A percentile compares a stretch with the other conserved stretches of the same genome.
These are phyloP conservation scores for Penicillium sp. DNA, from an alignment of 2,329 filamentous ascomycete species.

Conservation along the genomic window DNA sequence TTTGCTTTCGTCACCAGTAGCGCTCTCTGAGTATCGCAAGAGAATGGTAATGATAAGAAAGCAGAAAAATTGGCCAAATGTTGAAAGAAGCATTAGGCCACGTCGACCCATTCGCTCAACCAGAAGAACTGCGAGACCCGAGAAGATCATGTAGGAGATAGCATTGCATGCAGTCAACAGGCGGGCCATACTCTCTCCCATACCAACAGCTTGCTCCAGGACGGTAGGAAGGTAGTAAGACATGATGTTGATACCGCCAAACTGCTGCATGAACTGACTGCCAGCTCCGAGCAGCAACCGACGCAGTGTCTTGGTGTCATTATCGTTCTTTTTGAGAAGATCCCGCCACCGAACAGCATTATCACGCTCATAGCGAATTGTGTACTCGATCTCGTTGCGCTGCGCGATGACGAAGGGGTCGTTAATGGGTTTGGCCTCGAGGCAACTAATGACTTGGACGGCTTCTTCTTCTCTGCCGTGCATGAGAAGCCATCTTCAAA, in stretches of 20 bases:
- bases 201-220: slow-evolving; percentile 45
- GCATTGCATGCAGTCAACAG: slow-evolving; percentile 50
- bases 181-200: slow-evolving; percentile 38
- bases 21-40: slow-evolving; percentile 20
- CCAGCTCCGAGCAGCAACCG: slow-evolving; percentile 15
- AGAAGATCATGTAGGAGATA: slow-evolving; percentile 49
- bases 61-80: slow-evolving; percentile 52
- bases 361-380: slow-evolving; percentile 51
- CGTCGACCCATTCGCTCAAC: slow-evolving; percentile 52
- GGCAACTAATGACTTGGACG: slow-evolving; percentile 50
- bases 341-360: slow-evolving; percentile 54
- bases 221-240: slow-evolving; percentile 34
- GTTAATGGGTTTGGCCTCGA: slow-evolving; percentile 47
- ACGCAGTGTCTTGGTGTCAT: slow-evolving; percentile 21
- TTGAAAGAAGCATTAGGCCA: slow-evolving; percentile 51
- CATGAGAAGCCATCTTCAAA: slow-evolving; percentile 43
- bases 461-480: slow-evolving; percentile 49
- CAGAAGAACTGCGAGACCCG: slow-evolving; percentile 44
- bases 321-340: slow-evolving; percentile 36
- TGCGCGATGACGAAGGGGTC: slow-evolving; percentile 50
- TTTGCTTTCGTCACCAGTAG: neutral
- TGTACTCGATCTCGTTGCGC: slow-evolving; percentile 50
- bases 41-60: slow-evolving; percentile 52
- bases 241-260: slow-evolving; percentile 22
- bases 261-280: slow-evolving; percentile 20